Percentiles rank a stretch among this genome's conserved stretches.
phyloP scores from a whole-genome alignment of 2,329 filamentous ascomycete genomes.

The Alternaria postmessia region DNA sequence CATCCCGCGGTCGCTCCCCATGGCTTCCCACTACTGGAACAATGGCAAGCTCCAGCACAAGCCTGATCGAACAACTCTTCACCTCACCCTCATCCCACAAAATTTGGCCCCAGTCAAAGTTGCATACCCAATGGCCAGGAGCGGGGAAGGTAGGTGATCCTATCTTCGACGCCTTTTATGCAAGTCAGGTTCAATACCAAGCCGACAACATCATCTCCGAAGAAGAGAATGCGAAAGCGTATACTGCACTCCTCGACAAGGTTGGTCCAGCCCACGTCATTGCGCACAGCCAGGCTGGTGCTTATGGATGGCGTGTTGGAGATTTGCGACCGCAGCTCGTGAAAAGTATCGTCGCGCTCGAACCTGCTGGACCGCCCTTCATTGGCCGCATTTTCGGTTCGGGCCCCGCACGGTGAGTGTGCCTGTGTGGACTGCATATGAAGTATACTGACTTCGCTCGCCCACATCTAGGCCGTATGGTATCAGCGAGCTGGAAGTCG shows the following conservation, averaged over 20 bases:
- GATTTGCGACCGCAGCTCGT: conserved; percentile 60
- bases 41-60: conserved; percentile 19
- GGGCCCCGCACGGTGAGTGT: conserved; percentile 26
- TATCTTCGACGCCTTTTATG: conserved; percentile 60
- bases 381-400: conserved; percentile 6
- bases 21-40: conserved; percentile 49
- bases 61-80: conserved; percentile 37
- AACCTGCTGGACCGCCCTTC: conserved; percentile 63
- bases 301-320: conserved; percentile 58
- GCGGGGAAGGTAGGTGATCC: conserved; percentile 53
- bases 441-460: neutral
- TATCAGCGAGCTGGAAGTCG: conserved; percentile 43
- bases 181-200: conserved; percentile 53
- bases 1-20: conserved; percentile 56
- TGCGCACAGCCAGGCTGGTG: conserved; percentile 60
- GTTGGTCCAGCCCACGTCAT: conserved; percentile 58
- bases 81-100: conserved; percentile 48
- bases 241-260: conserved; percentile 54
- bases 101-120: conserved; percentile 53
- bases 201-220: conserved; percentile 39
- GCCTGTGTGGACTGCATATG: neutral
- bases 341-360: conserved; percentile 60
- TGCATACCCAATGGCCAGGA: conserved; percentile 57
- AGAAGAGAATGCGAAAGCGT: conserved; percentile 48
- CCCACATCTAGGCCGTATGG: conserved; percentile 32